Evolutionary conservation across 1,284 basidiomycete genomes (phyloP).

Genomic region (Puccinia polysora): DNA sequence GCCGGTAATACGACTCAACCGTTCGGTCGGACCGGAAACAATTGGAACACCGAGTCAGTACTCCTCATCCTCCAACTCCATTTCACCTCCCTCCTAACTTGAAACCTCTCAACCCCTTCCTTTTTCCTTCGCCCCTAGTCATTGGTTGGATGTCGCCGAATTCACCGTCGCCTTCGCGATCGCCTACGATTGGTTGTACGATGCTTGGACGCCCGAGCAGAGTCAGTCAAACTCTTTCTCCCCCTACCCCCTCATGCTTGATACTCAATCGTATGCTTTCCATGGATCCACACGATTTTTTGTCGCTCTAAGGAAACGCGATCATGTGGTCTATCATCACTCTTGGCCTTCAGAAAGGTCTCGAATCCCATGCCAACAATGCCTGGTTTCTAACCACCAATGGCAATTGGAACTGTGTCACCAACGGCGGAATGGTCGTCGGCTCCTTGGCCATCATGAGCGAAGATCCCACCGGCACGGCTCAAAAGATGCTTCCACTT

Average conservation of each 20-base stretch:
- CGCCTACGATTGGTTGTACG: constrained; percentile 90
- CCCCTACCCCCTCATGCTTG: background rate
- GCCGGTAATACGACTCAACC: constrained; percentile 52
- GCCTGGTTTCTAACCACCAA: constrained; percentile 56
- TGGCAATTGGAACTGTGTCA: constrained; percentile 97
- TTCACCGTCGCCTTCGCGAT: constrained; percentile 79
- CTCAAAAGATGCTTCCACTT: constrained; percentile 64
- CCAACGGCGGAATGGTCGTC: constrained; percentile 83
- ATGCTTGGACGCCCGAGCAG: constrained; percentile 63
- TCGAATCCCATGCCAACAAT: constrained; percentile 43
- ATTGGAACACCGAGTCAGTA: constrained; percentile 46
- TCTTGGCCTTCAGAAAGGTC: constrained; percentile 52
- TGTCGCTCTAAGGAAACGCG: constrained; percentile 58
- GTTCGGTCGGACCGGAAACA: constrained; percentile 59
- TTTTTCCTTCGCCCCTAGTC: constrained; percentile 70
- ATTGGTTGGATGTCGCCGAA: constrained; percentile 94
- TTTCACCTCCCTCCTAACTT: background rate
- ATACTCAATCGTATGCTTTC: background rate
- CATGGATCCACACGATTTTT: too few relatives aligned
- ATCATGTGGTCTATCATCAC: constrained; percentile 71
- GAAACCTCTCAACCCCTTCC: background rate
- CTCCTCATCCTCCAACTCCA: too few relatives aligned
- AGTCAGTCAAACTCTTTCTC: background rate
- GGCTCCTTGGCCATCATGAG: constrained; percentile 83
- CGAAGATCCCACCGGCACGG: constrained; percentile 72